Conservation (phyloP, 2,329 filamentous ascomycete species). For the Colletotrichum sp. region DNA sequence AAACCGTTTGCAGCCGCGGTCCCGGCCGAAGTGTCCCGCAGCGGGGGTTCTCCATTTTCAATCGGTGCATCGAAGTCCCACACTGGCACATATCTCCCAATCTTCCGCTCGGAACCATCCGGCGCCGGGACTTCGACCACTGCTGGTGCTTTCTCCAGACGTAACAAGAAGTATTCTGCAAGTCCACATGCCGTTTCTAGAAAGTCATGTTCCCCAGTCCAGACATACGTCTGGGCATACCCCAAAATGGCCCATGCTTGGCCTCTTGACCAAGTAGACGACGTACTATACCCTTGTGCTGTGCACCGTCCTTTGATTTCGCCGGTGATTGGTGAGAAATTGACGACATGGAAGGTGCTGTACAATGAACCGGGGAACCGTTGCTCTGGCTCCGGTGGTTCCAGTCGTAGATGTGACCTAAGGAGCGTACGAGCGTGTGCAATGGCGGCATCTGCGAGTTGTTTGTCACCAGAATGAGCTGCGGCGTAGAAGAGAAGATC, state of each 20-base stretch:
- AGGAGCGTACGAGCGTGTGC: slow-evolving; percentile 43
- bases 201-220: slow-evolving; percentile 47
- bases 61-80: slow-evolving; percentile 51
- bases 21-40: slow-evolving; percentile 35
- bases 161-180: neutral
- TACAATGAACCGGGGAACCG: neutral
- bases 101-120: slow-evolving; percentile 29
- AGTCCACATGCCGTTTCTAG: slow-evolving; percentile 34
- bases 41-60: slow-evolving; percentile 14
- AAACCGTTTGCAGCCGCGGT: slow-evolving; percentile 45
- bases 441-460: slow-evolving; percentile 39
- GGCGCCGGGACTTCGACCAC: neutral
- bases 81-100: slow-evolving; percentile 31
- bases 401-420: neutral
- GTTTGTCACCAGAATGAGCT: slow-evolving; percentile 29
- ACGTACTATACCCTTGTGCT: slow-evolving; percentile 48
- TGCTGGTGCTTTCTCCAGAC: neutral
- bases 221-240: slow-evolving; percentile 51
- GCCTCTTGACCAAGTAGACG: slow-evolving; percentile 53
- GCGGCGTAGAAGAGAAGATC: slow-evolving; percentile 43
- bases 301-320: slow-evolving; percentile 31
- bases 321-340: neutral
- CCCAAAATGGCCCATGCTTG: slow-evolving; percentile 56
- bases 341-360: neutral
- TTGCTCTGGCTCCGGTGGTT: neutral